Evolutionary conservation across 768 basidiomycete species (phyloP).

Genomic region (Tylopilus rubrobrunneus): DNA sequence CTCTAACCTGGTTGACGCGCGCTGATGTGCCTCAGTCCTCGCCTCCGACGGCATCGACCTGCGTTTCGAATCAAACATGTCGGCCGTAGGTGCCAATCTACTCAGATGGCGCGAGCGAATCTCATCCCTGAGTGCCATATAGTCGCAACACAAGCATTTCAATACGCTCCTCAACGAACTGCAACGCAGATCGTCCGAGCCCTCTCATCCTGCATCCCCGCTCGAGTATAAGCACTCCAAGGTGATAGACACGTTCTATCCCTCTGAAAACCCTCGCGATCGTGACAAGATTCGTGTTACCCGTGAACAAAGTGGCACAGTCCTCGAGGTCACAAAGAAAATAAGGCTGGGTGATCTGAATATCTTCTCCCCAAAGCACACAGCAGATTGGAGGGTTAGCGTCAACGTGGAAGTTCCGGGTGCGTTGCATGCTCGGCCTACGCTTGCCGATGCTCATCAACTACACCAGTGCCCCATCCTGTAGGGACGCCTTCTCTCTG

Average conservation of each 20-base stretch:
- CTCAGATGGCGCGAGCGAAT: slow-evolving; percentile 2
- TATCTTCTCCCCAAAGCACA: slow-evolving; percentile 74
- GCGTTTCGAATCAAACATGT: slow-evolving; percentile 93
- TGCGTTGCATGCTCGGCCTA: slow-evolving; percentile 35
- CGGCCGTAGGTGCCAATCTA: slow-evolving; percentile 51
- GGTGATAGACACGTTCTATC: slow-evolving; percentile 78
- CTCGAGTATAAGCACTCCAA: slow-evolving; percentile 75
- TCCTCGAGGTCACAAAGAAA: slow-evolving; percentile 73
- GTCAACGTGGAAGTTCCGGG: slow-evolving; percentile 90
- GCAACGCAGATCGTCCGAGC: slow-evolving; percentile 51
- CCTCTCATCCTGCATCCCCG: slow-evolving; percentile 50
- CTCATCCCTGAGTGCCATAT: slow-evolving; percentile 13
- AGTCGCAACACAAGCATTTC: slow-evolving; percentile 86
- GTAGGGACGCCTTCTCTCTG: slow-evolving; percentile 56
- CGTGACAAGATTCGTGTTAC: slow-evolving; percentile 77
- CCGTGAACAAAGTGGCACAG: slow-evolving; percentile 61
- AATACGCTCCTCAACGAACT: slow-evolving; percentile 85
- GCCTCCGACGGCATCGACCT: slow-evolving; percentile 55
- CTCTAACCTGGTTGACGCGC: slow-evolving; percentile 10
- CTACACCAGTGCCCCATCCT: slow-evolving; percentile 60
- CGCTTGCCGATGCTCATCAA: background rate
- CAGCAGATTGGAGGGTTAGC: slow-evolving; percentile 90
- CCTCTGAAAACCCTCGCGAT: slow-evolving; percentile 35
- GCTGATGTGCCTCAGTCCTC: slow-evolving; percentile 50
- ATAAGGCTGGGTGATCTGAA: slow-evolving; percentile 84